phyloP scores from a whole-genome alignment of 2,329 filamentous ascomycete genomes.

The Calonectria pseudoreteaudii region DNA sequence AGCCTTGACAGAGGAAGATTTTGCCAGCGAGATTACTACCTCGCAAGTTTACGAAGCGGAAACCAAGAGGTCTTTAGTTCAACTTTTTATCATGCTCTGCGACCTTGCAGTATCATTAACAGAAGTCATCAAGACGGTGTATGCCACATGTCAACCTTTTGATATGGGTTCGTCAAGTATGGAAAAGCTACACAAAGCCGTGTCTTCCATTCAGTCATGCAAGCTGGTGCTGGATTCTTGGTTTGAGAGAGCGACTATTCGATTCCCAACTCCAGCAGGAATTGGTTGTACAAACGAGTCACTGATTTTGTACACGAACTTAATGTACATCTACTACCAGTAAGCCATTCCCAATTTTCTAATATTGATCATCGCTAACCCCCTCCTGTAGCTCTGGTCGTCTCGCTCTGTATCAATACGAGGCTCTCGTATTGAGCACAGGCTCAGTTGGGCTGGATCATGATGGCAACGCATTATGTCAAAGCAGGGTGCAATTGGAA shows the following conservation, averaged over 20 bases:
- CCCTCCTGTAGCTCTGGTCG: constrained; percentile 18
- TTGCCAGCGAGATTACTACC: constrained; percentile 12
- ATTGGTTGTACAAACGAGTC: constrained; percentile 15
- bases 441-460: neutral
- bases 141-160: constrained; percentile 10
- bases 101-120: constrained; percentile 27
- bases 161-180: neutral
- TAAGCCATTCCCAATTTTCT: neutral
- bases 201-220: constrained; percentile 9
- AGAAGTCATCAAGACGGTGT: constrained; percentile 28
- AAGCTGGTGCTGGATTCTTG: constrained; percentile 2
- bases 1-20: constrained; percentile 19
- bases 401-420: constrained; percentile 25
- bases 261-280: constrained; percentile 22
- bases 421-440: constrained; percentile 22
- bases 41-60: constrained; percentile 23
- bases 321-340: constrained; percentile 34
- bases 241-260: constrained; percentile 12
- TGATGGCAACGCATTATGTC: neutral
- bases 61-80: constrained; percentile 19
- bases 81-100: constrained; percentile 25
- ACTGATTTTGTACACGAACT: constrained; percentile 20
- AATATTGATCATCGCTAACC: neutral
- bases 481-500: constrained; percentile 15
- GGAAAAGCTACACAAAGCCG: neutral